Evolutionary conservation across 345 rosid species (phyloP).

Genomic region (Camelina neglecta): DNA sequence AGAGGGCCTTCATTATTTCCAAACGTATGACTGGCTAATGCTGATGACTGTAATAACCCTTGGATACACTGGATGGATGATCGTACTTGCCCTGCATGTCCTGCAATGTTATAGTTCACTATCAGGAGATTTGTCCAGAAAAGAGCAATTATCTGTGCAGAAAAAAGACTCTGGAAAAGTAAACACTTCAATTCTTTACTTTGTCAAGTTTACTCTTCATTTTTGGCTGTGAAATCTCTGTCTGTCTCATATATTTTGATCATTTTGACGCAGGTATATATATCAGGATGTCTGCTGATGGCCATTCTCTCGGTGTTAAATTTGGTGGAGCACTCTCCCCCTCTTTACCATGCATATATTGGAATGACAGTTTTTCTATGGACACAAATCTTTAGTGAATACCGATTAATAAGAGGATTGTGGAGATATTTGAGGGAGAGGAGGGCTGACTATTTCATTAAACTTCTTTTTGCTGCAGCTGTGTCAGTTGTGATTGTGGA

Average conservation of each 20-base stretch:
- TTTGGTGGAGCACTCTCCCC: conserved; percentile 79
- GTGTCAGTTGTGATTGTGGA: conserved; percentile 72
- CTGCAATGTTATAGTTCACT: conserved; percentile 82
- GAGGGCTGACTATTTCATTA: conserved; percentile 51
- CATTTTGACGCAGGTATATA: conserved; percentile 57
- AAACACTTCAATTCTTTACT: conserved; percentile 42
- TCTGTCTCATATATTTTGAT: too few relatives aligned
- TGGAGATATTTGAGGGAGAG: conserved; percentile 65
- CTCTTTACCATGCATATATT: conserved; percentile 83
- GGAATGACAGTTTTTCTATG: conserved; percentile 91
- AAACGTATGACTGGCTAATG: conserved; percentile 96
- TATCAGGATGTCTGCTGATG: conserved; percentile 68
- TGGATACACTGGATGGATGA: conserved; percentile 95
- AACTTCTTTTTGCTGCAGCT: conserved; percentile 57
- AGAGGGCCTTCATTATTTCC: conserved; percentile 90
- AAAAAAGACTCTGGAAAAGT: conserved; percentile 67
- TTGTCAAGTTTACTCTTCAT: conserved; percentile 7
- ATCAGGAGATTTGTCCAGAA: conserved; percentile 53
- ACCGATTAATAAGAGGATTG: conserved; percentile 59
- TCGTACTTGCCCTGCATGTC: conserved; percentile 80
- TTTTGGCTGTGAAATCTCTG: not conserved
- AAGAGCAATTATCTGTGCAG: conserved; percentile 54
- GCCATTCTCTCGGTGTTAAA: conserved; percentile 56
- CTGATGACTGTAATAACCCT: conserved; percentile 85
- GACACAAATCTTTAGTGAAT: conserved; percentile 76